Percentiles rank a stretch among this genome's conserved stretches.
These are phyloP conservation scores for Kwoniella bestiolae DNA, from an alignment of 768 basidiomycete species.

Conservation along the genomic window DNA sequence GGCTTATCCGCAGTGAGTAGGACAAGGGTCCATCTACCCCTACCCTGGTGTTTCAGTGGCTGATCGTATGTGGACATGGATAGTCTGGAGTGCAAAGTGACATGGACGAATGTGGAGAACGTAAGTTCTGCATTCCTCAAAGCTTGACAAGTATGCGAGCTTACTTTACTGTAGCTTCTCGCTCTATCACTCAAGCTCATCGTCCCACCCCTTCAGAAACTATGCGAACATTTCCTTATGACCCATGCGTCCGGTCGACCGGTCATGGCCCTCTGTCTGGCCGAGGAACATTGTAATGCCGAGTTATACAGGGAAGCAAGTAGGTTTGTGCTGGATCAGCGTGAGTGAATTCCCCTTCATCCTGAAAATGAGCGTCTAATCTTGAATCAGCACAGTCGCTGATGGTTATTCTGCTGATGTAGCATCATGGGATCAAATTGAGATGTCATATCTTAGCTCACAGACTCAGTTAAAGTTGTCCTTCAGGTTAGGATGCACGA, in stretches of 20 bases:
- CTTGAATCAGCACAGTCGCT: not conserved
- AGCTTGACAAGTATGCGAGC: no score
- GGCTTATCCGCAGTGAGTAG: conserved; percentile 84
- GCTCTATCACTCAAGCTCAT: conserved; percentile 88
- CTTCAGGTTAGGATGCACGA: conserved; percentile 60
- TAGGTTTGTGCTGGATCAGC: conserved; percentile 88
- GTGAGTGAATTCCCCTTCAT: conserved; percentile 63
- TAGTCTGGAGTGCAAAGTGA: conserved; percentile 79
- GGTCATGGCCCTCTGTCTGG: conserved; percentile 89
- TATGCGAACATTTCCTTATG: conserved; percentile 84
- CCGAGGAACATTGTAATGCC: conserved; percentile 79
- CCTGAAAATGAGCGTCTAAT: not conserved
- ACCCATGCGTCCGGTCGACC: conserved; percentile 91
- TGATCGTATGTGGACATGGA: conserved; percentile 8
- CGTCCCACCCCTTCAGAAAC: conserved; percentile 75
- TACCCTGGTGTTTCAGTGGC: no score
- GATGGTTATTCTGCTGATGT: conserved; percentile 15
- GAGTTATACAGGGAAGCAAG: conserved; percentile 78
- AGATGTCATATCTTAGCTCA: conserved; percentile 64
- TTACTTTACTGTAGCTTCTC: conserved; percentile 60
- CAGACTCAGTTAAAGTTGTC: conserved; percentile 87
- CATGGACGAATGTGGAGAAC: conserved; percentile 93
- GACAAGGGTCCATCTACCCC: no score
- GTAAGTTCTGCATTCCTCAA: conserved; percentile 46
- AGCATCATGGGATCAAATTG: conserved; percentile 46